Evolutionary conservation across 371 early-diverging fungal genomes (phyloP).

Genomic region (Rhizopus microsporus): DNA sequence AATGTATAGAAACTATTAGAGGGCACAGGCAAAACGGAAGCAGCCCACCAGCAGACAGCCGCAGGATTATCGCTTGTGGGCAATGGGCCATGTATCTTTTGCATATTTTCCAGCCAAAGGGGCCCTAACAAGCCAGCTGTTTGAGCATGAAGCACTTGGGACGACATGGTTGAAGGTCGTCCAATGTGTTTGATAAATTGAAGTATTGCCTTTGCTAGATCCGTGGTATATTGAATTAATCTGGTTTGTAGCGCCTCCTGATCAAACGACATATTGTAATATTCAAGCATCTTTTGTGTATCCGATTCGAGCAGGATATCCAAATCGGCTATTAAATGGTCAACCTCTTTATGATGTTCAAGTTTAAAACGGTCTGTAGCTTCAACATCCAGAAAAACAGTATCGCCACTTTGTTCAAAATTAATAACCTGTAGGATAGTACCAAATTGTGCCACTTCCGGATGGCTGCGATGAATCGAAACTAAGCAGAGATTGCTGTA

Average conservation of each 20-base stretch:
- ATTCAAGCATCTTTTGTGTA: too few relatives aligned
- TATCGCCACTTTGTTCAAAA: constrained; percentile 16
- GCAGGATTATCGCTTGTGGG: constrained; percentile 18
- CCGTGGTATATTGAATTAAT: constrained; percentile 6
- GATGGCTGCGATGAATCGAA: constrained; percentile 21
- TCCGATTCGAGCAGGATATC: constrained; percentile 16
- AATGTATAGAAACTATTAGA: constrained; percentile 15
- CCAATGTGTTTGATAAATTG: constrained; percentile 20
- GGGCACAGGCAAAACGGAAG: constrained; percentile 16
- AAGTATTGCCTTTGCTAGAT: constrained; percentile 18
- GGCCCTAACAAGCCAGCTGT: constrained; percentile 28
- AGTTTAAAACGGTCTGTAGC: constrained; percentile 26
- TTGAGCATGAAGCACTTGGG: constrained; percentile 15
- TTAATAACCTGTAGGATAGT: constrained; percentile 24
- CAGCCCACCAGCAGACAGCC: constrained; percentile 33
- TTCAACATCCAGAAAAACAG: constrained; percentile 21
- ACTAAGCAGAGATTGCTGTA: constrained; percentile 26
- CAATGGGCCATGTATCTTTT: constrained; percentile 21
- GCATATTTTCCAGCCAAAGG: constrained; percentile 25
- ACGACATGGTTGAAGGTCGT: constrained; percentile 2
- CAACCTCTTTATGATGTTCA: constrained; percentile 11
- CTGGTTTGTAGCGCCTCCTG: background rate
- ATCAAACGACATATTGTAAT: too few relatives aligned
- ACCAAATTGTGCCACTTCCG: constrained; percentile 29
- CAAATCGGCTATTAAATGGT: constrained; percentile 11